Percentiles rank a stretch among this genome's conserved stretches.
Evolutionary conservation across 2,329 filamentous ascomycete genomes (phyloP).

Genomic region (Chaetothyriales sp.): DNA sequence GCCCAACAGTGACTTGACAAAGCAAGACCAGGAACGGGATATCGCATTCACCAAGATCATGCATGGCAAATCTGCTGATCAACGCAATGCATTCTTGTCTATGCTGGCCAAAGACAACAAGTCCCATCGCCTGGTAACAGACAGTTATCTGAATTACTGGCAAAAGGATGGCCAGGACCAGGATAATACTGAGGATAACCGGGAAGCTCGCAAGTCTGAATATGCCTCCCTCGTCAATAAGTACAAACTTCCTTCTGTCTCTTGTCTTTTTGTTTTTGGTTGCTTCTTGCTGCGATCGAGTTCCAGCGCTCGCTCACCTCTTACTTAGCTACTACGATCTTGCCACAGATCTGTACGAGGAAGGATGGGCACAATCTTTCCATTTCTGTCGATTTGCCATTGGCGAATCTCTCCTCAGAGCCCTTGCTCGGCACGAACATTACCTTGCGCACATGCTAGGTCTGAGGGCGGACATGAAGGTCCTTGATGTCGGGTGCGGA

Average conservation of each 20-base stretch:
- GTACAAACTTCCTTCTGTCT: constrained; percentile 44
- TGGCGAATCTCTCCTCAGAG: constrained; percentile 75
- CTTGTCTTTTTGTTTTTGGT: no score
- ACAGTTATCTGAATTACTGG: constrained; percentile 95
- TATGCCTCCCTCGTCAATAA: constrained; percentile 89
- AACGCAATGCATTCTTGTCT: constrained; percentile 58
- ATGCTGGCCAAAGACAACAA: constrained; percentile 66
- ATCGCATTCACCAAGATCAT: constrained; percentile 79
- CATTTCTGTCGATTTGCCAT: constrained; percentile 91
- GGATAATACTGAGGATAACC: constrained; percentile 67
- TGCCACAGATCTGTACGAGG: constrained; percentile 91
- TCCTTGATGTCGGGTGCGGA: constrained; percentile 92
- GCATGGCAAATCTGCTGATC: constrained; percentile 59
- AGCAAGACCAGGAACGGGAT: constrained; percentile 72
- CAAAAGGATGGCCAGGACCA: constrained; percentile 59
- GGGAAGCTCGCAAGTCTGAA: constrained; percentile 69
- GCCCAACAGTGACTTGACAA: constrained; percentile 42
- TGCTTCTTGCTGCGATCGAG: constrained; percentile 17
- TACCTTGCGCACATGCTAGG: constrained; percentile 84
- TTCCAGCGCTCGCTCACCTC: constrained; percentile 5
- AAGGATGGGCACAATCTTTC: constrained; percentile 91
- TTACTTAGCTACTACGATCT: constrained; percentile 74
- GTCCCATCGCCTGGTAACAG: constrained; percentile 66
- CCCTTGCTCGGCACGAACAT: constrained; percentile 92
- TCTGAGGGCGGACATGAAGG: constrained; percentile 71